These are phyloP conservation scores for Calonectria naviculata DNA, from an alignment of 2,329 filamentous ascomycete genomes.

Conservation along the genomic window DNA sequence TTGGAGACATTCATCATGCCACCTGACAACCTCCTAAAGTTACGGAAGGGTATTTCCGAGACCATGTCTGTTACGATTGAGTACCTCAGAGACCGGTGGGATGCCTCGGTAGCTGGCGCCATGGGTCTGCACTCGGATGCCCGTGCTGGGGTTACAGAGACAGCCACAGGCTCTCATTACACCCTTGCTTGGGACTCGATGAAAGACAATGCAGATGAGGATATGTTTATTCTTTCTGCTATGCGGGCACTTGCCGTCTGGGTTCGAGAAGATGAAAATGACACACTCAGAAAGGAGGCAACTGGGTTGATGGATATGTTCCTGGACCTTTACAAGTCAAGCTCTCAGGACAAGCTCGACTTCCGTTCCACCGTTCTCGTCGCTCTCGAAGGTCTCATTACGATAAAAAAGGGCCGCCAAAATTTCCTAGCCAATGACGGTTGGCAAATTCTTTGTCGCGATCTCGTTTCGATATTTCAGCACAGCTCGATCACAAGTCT, in stretches of 20 bases:
- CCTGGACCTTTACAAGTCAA: slow-evolving; percentile 67
- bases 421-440: slow-evolving; percentile 62
- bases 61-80: slow-evolving; percentile 72
- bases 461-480: slow-evolving; percentile 59
- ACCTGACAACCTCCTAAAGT: slow-evolving; percentile 69
- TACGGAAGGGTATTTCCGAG: slow-evolving; percentile 70
- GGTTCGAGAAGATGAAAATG: slow-evolving; percentile 76
- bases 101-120: slow-evolving; percentile 71
- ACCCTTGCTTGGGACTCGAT: slow-evolving; percentile 70
- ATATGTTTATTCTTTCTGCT: slow-evolving; percentile 69
- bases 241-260: slow-evolving; percentile 71
- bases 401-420: slow-evolving; percentile 58
- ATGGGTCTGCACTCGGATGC: slow-evolving; percentile 70
- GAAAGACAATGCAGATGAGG: slow-evolving; percentile 58
- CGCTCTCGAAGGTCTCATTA: slow-evolving; percentile 68
- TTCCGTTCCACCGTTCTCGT: slow-evolving; percentile 68
- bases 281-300: slow-evolving; percentile 65
- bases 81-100: slow-evolving; percentile 77
- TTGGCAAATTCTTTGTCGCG: slow-evolving; percentile 63
- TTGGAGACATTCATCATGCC: slow-evolving; percentile 57
- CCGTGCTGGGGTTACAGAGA: slow-evolving; percentile 55
- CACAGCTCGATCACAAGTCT: slow-evolving; percentile 35
- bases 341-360: slow-evolving; percentile 54
- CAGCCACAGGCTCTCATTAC: slow-evolving; percentile 55
- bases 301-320: slow-evolving; percentile 72